Base-by-base conservation (phyloP, 371 early-diverging fungal species). In the Apophysomyces trapeziformis region DNA sequence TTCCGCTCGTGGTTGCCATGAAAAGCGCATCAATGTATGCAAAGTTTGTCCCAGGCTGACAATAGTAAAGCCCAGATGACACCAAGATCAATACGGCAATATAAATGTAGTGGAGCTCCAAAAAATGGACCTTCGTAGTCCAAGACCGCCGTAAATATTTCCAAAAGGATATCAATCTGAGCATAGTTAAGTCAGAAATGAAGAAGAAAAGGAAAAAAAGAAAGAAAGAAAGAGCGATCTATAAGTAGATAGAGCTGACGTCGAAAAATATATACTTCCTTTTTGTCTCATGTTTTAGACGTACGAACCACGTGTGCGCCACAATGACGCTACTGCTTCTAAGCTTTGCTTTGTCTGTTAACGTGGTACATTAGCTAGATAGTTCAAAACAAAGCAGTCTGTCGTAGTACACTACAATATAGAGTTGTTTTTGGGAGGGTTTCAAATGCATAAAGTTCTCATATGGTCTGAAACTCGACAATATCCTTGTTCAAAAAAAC, bases 91-190 rank as follows among this genome's bases (percentile, higher is more conserved):
- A 36, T 5, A 71, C 37, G 7, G 69, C 58, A 16, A 83, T 78
- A 47, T 83, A 83, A 11, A 69, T 47, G 46, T 83, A 83, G 45
- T 83, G 83, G 1, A 83, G 66, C 36, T 80, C 71, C 12, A 83
- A 61, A 58, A 83, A 83, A 57, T 80, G 83, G 18, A 83, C 63
- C 37, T 61, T 68, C 11, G 63, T 69, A 38, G 72, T 54, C 65
- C 79, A 82, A 32, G 75, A 69, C 43, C 64, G 58, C 39, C 18
- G 47, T 43, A 65, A 12, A n/a, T 16, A 26, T n/a, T 41, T 45
- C 46, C 61, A 26, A 21, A 61, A 3, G 12, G 21, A 1, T 21
- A 18, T 21, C 4, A 50, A 1, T 5, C 54, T n/a, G 4, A 26
- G 18, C 54, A 50, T 50, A 26, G 13, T 13, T n/a, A 45, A 18